phyloP scores from a whole-genome alignment of 345 rosid species.

The Hirschfeldia incana region DNA sequence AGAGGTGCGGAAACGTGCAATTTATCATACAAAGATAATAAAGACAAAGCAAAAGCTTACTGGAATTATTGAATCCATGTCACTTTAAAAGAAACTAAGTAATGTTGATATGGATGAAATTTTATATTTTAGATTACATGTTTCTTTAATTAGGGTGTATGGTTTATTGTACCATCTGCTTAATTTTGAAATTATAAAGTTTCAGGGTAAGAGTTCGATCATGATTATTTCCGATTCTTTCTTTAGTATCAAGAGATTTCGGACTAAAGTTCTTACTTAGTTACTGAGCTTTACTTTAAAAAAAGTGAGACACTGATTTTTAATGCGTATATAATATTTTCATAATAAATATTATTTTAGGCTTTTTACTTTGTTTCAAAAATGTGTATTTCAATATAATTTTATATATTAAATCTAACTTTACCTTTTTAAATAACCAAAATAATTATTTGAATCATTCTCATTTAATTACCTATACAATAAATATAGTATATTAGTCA shows the following conservation, averaged over 20 bases:
- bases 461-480: too few relatives aligned
- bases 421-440: too few relatives aligned
- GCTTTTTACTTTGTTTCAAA: too few relatives aligned
- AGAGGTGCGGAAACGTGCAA: constrained; percentile 16
- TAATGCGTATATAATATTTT: not conserved
- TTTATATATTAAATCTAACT: too few relatives aligned
- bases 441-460: too few relatives aligned
- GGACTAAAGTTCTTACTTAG: not conserved
- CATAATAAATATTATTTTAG: too few relatives aligned
- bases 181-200: too few relatives aligned
- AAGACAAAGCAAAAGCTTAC: constrained; percentile 28
- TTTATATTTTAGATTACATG: not conserved
- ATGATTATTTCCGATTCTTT: too few relatives aligned
- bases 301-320: not conserved
- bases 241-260: not conserved
- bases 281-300: not conserved
- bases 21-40: constrained; percentile 22
- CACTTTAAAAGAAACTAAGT: constrained; percentile 15
- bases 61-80: constrained; percentile 28
- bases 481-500: too few relatives aligned
- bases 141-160: not conserved
- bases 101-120: not conserved
- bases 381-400: too few relatives aligned
- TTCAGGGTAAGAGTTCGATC: too few relatives aligned
- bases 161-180: not conserved